Conservation (phyloP, 148 eudicot genomes). For the Dysphania ambrosioides region DNA sequence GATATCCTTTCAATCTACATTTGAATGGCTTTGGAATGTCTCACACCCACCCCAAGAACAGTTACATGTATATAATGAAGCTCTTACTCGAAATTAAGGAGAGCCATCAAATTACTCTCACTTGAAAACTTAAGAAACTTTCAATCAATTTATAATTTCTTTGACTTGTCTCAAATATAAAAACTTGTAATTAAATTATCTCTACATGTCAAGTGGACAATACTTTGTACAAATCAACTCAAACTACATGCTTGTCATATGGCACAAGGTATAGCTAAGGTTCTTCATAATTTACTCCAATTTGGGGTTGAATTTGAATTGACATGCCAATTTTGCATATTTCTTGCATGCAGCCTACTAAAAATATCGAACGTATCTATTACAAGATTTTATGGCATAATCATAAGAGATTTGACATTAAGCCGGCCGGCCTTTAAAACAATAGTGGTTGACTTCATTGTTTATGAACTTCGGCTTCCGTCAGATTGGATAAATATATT, state of each 20-base stretch:
- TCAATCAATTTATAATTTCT: background rate
- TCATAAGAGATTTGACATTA: conserved; percentile 25
- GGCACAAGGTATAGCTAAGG: conserved; percentile 3
- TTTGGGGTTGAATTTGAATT: conserved; percentile 10
- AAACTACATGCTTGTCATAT: conserved; percentile 23
- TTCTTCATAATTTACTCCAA: background rate
- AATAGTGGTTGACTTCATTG: conserved; percentile 7
- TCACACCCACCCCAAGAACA: too few relatives aligned
- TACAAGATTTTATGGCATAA: conserved; percentile 23
- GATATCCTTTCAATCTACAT: background rate
- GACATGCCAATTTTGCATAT: conserved; percentile 7
- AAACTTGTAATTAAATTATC: background rate
- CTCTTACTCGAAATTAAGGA: too few relatives aligned
- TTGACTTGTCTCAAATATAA: conserved; percentile 1
- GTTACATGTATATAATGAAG: too few relatives aligned
- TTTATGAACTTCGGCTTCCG: background rate
- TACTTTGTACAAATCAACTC: background rate
- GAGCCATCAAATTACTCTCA: too few relatives aligned
- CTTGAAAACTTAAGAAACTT: too few relatives aligned
- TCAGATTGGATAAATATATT: conserved; percentile 6
- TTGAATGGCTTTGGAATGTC: conserved; percentile 5
- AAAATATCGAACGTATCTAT: conserved; percentile 19
- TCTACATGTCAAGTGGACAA: conserved; percentile 17
- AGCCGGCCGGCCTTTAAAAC: conserved; percentile 24
- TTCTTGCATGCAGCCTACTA: conserved; percentile 25